Evolutionary conservation across 345 rosid genomes (phyloP), one percentile per base, ranked within the genome.

Genomic region (Durio zibethinus): DNA sequence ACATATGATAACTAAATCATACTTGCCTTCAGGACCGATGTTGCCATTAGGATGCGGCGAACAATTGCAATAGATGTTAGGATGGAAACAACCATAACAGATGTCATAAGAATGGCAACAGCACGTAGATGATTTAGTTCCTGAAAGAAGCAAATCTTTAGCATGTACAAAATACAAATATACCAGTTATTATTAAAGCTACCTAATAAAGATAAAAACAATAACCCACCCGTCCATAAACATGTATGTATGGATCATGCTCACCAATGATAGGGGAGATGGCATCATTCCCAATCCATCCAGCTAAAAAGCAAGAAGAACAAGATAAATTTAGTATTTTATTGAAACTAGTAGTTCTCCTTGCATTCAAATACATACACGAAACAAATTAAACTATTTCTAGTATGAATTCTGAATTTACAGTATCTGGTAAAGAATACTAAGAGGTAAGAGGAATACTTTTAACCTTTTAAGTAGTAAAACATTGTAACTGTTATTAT

Each of bases 201-300:
- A 73, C 76, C 72, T 48, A 43, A 43, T 10, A n/a, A 56, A 70
- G 9, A 18, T n/a, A 0, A 72, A 81, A 59, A 7, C 54, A 35
- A 74, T 72, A 79, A 84, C 94, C 71, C 84, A 95, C 99, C 87
- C 96, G 91, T 80, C 92, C 98, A 83, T 60, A 90, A 50, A 88
- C 88, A 65, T 73, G 96, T 85, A 87, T 83, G 82, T 93, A 95
- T 9, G 97, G 93, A 85, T 95, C 98, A 80, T 89, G 96, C 74
- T 77, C 87, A 70, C 98, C 99, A 42, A 92, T 93, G 80, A 95
- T 86, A 31, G 99, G 97, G 43, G 98, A 85, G 78, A 95, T 87
- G 63, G 94, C 97, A 88, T 90, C 94, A 71, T 92, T 87, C 73
- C 98, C 97, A 31, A 95, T 88, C 99, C 99, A 95, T 82, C 99